phyloP scores from a whole-genome alignment of 2,329 filamentous ascomycete genomes.

The Cucurbitaria berberidis region DNA sequence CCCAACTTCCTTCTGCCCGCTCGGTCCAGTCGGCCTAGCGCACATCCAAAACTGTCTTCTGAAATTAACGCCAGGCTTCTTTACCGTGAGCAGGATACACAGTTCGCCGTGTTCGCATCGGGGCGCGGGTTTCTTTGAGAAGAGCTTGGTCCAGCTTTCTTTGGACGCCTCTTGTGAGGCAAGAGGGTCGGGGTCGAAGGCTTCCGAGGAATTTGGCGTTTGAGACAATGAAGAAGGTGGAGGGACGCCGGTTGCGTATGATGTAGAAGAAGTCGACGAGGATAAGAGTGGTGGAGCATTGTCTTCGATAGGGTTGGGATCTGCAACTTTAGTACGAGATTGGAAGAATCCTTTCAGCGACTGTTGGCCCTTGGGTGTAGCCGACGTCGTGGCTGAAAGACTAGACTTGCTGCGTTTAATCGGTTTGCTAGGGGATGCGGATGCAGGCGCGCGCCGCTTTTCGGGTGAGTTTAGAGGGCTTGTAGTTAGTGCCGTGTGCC shows the following conservation, averaged over 20 bases:
- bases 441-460: conserved; percentile 37
- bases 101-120: conserved; percentile 88
- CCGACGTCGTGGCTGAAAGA: conserved; percentile 20
- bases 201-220: not conserved
- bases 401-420: conserved; percentile 61
- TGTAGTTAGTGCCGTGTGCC: conserved; percentile 1
- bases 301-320: conserved; percentile 5
- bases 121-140: conserved; percentile 75
- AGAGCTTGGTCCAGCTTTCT: conserved; percentile 84
- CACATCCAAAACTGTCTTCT: conserved; percentile 73
- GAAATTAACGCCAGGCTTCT: conserved; percentile 85
- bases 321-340: conserved; percentile 42
- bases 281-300: conserved; percentile 3
- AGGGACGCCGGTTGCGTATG: conserved; percentile 6
- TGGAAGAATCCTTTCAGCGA: conserved; percentile 79
- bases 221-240: conserved; percentile 7
- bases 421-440: conserved; percentile 26
- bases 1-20: conserved; percentile 80
- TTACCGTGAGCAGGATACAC: conserved; percentile 82
- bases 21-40: conserved; percentile 77
- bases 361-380: conserved; percentile 57
- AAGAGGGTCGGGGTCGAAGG: conserved; percentile 33
- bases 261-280: conserved; percentile 1
- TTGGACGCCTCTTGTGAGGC: conserved; percentile 67
- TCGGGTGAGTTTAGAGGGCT: conserved; percentile 35